Conservation (phyloP, 2,329 filamentous ascomycete species). For the Venturia carpophila region DNA sequence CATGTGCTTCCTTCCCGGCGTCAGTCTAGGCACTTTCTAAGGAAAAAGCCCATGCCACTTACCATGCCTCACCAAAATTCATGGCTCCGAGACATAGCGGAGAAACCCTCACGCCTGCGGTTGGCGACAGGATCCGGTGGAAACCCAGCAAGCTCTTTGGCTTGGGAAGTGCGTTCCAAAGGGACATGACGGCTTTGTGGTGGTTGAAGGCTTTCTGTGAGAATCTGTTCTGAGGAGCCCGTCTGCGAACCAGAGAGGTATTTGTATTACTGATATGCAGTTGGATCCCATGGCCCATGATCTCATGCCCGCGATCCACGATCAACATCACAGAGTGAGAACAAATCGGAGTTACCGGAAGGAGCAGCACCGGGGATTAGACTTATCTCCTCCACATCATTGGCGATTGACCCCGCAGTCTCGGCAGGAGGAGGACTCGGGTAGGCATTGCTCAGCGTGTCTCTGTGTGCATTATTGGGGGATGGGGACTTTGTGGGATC, state of each 20-base stretch:
- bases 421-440: not conserved
- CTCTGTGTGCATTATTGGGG: too few relatives aligned
- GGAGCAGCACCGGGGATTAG: not conserved
- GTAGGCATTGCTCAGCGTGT: too few relatives aligned
- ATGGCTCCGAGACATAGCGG: conserved; percentile 48
- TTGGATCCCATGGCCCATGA: not conserved
- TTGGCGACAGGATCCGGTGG: conserved; percentile 45
- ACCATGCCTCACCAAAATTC: conserved; percentile 48
- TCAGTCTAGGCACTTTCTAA: not conserved
- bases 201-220: not conserved
- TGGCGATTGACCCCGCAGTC: not conserved
- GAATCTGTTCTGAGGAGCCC: not conserved
- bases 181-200: not conserved
- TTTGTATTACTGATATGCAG: not conserved
- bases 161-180: conserved; percentile 6
- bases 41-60: conserved; percentile 12
- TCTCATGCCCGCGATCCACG: not conserved
- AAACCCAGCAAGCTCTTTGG: conserved; percentile 38
- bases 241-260: not conserved
- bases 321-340: too few relatives aligned
- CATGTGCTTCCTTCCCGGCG: conserved; percentile 21
- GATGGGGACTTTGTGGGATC: too few relatives aligned
- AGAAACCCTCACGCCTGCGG: conserved; percentile 45
- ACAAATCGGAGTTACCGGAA: not conserved
- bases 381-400: not conserved